phyloP scores from a whole-genome alignment of 495 filamentous ascomycete genomes.

The Cairneyella variabilis region DNA sequence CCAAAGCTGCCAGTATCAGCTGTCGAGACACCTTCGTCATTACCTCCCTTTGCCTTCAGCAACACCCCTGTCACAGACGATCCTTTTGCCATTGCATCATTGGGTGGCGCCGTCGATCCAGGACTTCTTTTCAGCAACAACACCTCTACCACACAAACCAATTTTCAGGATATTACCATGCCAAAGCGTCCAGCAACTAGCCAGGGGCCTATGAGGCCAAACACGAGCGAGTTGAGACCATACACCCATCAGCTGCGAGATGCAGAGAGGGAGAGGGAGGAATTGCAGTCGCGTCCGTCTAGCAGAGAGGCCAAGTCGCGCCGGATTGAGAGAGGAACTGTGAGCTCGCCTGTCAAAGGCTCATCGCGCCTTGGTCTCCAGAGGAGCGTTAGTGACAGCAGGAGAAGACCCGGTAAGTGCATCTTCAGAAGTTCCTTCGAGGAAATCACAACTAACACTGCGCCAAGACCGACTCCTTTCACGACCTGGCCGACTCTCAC shows the following conservation, averaged over 20 bases:
- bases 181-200: constrained; percentile 35
- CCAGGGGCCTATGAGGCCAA: constrained; percentile 12
- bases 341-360: constrained; percentile 46
- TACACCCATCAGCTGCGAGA: constrained; percentile 59
- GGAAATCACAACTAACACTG: neutral
- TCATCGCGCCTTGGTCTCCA: constrained; percentile 49
- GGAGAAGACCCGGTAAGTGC: constrained; percentile 15
- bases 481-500: constrained; percentile 42
- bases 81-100: constrained; percentile 13
- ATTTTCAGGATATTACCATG: constrained; percentile 39
- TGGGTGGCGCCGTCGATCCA: constrained; percentile 38
- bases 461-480: constrained; percentile 22
- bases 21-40: constrained; percentile 6
- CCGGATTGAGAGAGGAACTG: constrained; percentile 37
- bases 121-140: constrained; percentile 54
- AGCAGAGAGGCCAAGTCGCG: constrained; percentile 23
- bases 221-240: constrained; percentile 44
- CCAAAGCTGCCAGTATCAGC: constrained; percentile 18
- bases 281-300: constrained; percentile 43
- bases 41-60: constrained; percentile 15
- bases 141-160: constrained; percentile 28
- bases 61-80: constrained; percentile 12
- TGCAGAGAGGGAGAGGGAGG: constrained; percentile 44
- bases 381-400: constrained; percentile 54
- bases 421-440: neutral